phyloP scores from a whole-genome alignment of 108 stramenopile genomes.

The Schizochytrium sp. region DNA sequence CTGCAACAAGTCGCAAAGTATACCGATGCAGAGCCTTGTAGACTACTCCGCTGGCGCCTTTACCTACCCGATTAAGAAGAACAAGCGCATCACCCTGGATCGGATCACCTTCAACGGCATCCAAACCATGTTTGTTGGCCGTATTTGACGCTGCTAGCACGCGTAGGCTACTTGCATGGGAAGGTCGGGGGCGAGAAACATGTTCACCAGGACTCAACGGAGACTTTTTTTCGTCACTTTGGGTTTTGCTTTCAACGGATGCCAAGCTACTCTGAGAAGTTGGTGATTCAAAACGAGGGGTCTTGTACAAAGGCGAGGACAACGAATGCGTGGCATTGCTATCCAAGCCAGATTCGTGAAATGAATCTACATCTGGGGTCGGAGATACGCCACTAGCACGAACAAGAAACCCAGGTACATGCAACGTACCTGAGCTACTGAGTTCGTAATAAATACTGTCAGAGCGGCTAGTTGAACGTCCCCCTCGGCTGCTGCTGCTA shows the following conservation, averaged over 20 bases:
- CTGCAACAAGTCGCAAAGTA: slow-evolving; percentile 76
- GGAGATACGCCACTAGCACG: slow-evolving; percentile 17
- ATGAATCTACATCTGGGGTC: background rate
- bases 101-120: background rate
- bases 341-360: background rate
- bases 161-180: background rate
- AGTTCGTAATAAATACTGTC: slow-evolving; percentile 16
- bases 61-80: slow-evolving; percentile 71
- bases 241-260: background rate
- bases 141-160: slow-evolving; percentile 8
- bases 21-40: slow-evolving; percentile 76
- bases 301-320: background rate
- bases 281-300: background rate
- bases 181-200: background rate
- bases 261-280: slow-evolving; percentile 18
- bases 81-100: slow-evolving; percentile 54
- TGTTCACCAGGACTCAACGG: background rate
- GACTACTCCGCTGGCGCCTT: slow-evolving; percentile 77
- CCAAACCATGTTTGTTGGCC: too few relatives aligned
- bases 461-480: background rate
- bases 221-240: background rate
- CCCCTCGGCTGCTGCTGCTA: background rate
- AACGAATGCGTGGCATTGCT: background rate
- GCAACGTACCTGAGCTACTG: slow-evolving; percentile 56
- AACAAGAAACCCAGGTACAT: background rate